Base-by-base conservation (phyloP, 805 yeast species). In the Starmerella kuoi region DNA sequence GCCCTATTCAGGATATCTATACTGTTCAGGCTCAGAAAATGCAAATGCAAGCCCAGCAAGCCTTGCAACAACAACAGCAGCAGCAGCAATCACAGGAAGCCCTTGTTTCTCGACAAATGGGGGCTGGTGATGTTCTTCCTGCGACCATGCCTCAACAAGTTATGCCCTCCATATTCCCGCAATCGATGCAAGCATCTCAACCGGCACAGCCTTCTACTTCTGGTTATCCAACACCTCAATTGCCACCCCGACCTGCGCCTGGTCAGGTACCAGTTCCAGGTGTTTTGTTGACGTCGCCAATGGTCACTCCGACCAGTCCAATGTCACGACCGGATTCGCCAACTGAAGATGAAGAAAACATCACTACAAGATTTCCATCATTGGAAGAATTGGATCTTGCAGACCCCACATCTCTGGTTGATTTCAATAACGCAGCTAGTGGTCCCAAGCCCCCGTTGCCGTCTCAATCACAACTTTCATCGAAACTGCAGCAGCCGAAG, bases 1-100 rank as follows among this genome's bases (percentile, higher is more conserved):
- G 69, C 17, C 78, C 80, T 2, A 62, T 74, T 24, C 44, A 38
- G 41, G 61, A 60, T 38, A 54, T 55, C 23, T 58, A 57, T 42
- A 25, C 12, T 14, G 12, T 9, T 25, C 12, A 9, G 28, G 14
- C 28, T 9, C 28, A 25, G 9, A 9, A 25, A 14, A 11, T 25
- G 12, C 28, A 25, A 14, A 14, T 25, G 9, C 28, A 25, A 14
- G 12, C 28, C 9, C 28, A 25, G 28, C 28, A 9, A 9, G 12
- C 9, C 12, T 14, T 12, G 8, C 28, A 25, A 14, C 9, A 11
- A 14, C 28, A 9, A 11, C 28, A 25, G 14, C 12, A 9, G 12
- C 28, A 25, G 28, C 28, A 25, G 28, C 28, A 9, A 25, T 25
- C 14, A 25, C 28, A 25, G 28, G n/a, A n/a, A n/a, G n/a, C n/a